A percentile compares a stretch with the other conserved stretches of the same genome.
Evolutionary conservation across 2,329 filamentous ascomycete genomes (phyloP).

Genomic region (Tolypocladium capitatum): DNA sequence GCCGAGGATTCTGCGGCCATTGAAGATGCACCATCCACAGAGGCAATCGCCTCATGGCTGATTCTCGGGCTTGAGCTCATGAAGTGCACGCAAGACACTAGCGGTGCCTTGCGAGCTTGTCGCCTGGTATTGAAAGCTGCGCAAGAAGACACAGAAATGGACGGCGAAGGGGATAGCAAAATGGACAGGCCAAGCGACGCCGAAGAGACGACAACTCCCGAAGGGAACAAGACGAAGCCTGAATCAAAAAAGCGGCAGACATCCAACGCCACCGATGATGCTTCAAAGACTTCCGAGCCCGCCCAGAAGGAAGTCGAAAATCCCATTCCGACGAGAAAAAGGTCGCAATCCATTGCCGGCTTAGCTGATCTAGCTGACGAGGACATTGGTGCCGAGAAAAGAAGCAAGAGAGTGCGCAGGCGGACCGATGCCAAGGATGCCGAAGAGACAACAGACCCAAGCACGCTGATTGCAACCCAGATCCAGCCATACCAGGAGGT

Average conservation of each 20-base stretch:
- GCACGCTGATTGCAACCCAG: constrained; percentile 38
- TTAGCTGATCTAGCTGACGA: constrained; percentile 43
- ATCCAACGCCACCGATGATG: constrained; percentile 10
- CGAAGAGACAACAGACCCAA: constrained; percentile 40
- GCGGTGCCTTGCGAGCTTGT: constrained; percentile 16
- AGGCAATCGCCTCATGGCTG: constrained; percentile 17
- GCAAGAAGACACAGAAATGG: constrained; percentile 13
- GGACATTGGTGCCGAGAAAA: constrained; percentile 43
- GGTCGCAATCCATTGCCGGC: constrained; percentile 49
- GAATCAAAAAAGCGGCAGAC: constrained; percentile 10
- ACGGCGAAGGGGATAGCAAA: constrained; percentile 6
- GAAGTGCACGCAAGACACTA: constrained; percentile 15
- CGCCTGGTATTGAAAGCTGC: constrained; percentile 13
- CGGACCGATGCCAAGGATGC: constrained; percentile 34
- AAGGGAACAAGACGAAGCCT: neutral
- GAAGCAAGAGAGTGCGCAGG: constrained; percentile 52
- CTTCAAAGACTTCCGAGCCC: constrained; percentile 14
- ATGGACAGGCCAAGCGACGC: constrained; percentile 4
- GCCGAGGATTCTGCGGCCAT: neutral
- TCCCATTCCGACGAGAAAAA: constrained; percentile 38
- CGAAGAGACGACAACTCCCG: neutral
- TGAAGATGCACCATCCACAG: constrained; percentile 1
- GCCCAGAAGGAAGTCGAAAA: constrained; percentile 21
- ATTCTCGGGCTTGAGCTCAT: constrained; percentile 20
- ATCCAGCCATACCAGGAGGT: constrained; percentile 43